A percentile compares a stretch with the other conserved stretches of the same genome.
Conservation (phyloP, 768 basidiomycete genomes). For the Tulasnella sp. region DNA sequence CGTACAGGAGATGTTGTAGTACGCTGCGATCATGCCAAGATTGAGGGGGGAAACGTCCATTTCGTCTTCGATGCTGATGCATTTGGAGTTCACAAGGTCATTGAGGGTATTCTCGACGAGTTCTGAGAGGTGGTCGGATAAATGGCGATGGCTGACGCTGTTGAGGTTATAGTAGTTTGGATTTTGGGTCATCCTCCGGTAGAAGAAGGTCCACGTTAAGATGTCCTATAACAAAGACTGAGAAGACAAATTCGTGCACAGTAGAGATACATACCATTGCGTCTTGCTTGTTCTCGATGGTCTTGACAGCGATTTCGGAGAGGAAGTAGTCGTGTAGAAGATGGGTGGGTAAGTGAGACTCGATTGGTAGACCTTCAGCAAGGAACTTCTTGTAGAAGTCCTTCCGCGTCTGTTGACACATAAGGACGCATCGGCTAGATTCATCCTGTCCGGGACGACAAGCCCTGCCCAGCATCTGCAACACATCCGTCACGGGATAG, state of each 20-base stretch:
- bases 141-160: slow-evolving; percentile 89
- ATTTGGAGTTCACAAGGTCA: slow-evolving; percentile 89
- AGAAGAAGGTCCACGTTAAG: slow-evolving; percentile 97
- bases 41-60: slow-evolving; percentile 89
- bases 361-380: slow-evolving; percentile 92
- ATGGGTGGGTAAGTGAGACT: slow-evolving; percentile 84
- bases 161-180: slow-evolving; percentile 91
- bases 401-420: slow-evolving; percentile 96
- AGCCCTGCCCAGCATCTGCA: slow-evolving; percentile 99
- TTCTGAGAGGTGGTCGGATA: slow-evolving; percentile 93
- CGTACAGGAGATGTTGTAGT: slow-evolving; percentile 86
- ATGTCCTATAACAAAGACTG: slow-evolving; percentile 52
- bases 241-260: neutral
- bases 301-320: slow-evolving; percentile 95
- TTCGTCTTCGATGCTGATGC: slow-evolving; percentile 88
- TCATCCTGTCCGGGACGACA: slow-evolving; percentile 83
- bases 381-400: slow-evolving; percentile 99
- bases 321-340: slow-evolving; percentile 94
- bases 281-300: slow-evolving; percentile 98
- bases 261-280: slow-evolving; percentile 49
- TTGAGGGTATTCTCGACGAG: slow-evolving; percentile 86
- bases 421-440: slow-evolving; percentile 83
- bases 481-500: slow-evolving; percentile 95
- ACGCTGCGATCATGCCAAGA: slow-evolving; percentile 96
- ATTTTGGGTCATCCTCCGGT: slow-evolving; percentile 94